Conservation (phyloP, 352 stramenopile species). For the Phytophthora capsici region DNA sequence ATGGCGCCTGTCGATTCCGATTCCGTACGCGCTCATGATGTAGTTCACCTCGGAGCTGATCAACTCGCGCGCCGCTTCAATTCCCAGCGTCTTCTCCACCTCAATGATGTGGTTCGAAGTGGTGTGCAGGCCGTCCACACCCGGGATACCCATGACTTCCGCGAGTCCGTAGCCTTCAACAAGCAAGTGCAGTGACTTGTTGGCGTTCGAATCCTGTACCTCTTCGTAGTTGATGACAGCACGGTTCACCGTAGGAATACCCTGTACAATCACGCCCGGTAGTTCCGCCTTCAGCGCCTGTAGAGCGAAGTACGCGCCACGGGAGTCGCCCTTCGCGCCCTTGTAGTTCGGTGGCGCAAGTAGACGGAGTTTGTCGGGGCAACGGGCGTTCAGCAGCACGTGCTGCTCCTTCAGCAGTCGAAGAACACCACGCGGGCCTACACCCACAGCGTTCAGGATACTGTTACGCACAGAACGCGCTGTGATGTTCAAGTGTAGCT, state of each 20-base stretch:
- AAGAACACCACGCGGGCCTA: conserved; percentile 70
- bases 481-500: conserved; percentile 97
- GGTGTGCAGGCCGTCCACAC: conserved; percentile 96
- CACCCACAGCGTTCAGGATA: conserved; percentile 90
- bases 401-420: conserved; percentile 87
- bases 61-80: conserved; percentile 97
- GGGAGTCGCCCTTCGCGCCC: conserved; percentile 74
- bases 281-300: conserved; percentile 96
- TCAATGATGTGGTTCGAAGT: conserved; percentile 99
- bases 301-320: conserved; percentile 93
- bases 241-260: conserved; percentile 97
- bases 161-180: conserved; percentile 98
- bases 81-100: conserved; percentile 95
- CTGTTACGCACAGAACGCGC: conserved; percentile 90
- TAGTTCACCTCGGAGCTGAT: conserved; percentile 99
- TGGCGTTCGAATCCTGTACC: conserved; percentile 56
- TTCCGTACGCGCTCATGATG: conserved; percentile 99
- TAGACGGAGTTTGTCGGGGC: conserved; percentile 85
- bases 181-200: conserved; percentile 95
- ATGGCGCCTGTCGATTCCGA: conserved; percentile 99
- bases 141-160: conserved; percentile 98
- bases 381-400: conserved; percentile 83
- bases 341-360: conserved; percentile 89
- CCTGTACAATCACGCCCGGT: conserved; percentile 97
- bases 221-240: conserved; percentile 99